phyloP scores from a whole-genome alignment of 2,329 filamentous ascomycete species.

The Emericellopsis cladophorae region DNA sequence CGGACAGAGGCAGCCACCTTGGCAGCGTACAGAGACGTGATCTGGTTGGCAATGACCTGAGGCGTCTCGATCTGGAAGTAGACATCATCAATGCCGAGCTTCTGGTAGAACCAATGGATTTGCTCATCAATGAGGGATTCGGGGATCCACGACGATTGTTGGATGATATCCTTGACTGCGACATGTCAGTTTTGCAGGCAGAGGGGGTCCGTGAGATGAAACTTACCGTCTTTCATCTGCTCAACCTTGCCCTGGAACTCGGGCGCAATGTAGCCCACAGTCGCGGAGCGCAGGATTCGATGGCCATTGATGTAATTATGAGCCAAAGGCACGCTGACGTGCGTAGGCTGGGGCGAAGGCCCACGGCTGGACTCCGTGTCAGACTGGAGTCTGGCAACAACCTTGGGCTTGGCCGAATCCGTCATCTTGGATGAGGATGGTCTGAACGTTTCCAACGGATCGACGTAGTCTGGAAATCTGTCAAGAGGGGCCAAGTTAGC shows the following conservation, averaged over 20 bases:
- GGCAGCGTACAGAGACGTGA: slow-evolving; percentile 91
- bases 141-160: slow-evolving; percentile 76
- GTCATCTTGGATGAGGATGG: slow-evolving; percentile 16
- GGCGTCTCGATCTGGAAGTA: slow-evolving; percentile 89
- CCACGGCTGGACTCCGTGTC: slow-evolving; percentile 37
- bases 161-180: slow-evolving; percentile 68
- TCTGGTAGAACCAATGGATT: slow-evolving; percentile 93
- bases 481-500: slow-evolving; percentile 25
- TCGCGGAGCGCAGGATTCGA: slow-evolving; percentile 72
- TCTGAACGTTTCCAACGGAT: slow-evolving; percentile 19
- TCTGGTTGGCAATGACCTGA: slow-evolving; percentile 81
- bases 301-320: slow-evolving; percentile 48
- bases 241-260: slow-evolving; percentile 86
- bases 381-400: slow-evolving; percentile 26
- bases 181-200: slow-evolving; percentile 1
- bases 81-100: slow-evolving; percentile 95
- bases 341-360: slow-evolving; percentile 79
- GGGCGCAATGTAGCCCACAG: slow-evolving; percentile 87
- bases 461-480: slow-evolving; percentile 32
- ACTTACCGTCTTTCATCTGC: slow-evolving; percentile 71
- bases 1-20: slow-evolving; percentile 90
- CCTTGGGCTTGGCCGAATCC: slow-evolving; percentile 21
- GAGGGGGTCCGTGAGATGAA: not conserved
- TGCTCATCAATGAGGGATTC: slow-evolving; percentile 71
- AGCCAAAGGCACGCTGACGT: slow-evolving; percentile 57